Evolutionary conservation across 1,139 yeast species (phyloP).

Genomic region (Taphrina communis): DNA sequence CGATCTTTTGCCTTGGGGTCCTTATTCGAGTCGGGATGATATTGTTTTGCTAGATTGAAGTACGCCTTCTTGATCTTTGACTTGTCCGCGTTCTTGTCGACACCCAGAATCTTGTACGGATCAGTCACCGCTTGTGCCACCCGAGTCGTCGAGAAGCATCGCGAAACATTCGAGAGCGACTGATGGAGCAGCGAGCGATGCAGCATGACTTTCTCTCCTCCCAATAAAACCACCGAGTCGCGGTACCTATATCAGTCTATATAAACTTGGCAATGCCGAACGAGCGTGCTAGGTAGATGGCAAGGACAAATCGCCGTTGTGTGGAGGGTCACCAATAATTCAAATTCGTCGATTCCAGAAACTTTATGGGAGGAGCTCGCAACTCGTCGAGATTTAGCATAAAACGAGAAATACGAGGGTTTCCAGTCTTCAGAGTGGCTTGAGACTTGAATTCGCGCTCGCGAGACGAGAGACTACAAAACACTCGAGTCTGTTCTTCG

Average conservation of each 20-base stretch:
- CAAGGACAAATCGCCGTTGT: not conserved
- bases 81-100: slow-evolving; percentile 70
- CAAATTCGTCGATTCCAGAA: slow-evolving; percentile 11
- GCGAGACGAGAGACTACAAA: not conserved
- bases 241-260: not conserved
- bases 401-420: slow-evolving; percentile 4
- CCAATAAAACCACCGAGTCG: not conserved
- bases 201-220: not conserved
- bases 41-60: slow-evolving; percentile 82
- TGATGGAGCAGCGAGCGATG: slow-evolving; percentile 11
- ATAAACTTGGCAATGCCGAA: not conserved
- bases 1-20: slow-evolving; percentile 84
- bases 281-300: not conserved
- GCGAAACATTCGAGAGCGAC: slow-evolving; percentile 17
- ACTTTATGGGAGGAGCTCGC: slow-evolving; percentile 14
- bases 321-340: not conserved
- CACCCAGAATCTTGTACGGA: slow-evolving; percentile 85
- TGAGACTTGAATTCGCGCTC: no score
- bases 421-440: no score
- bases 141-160: slow-evolving; percentile 44
- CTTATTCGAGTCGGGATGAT: slow-evolving; percentile 95
- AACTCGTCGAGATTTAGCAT: not conserved
- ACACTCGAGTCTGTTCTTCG: not conserved
- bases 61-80: slow-evolving; percentile 92
- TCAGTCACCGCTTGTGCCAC: slow-evolving; percentile 56